A percentile compares a stretch with the other conserved stretches of the same genome.
These are phyloP conservation scores for Sisymbrium altissimum DNA, from an alignment of 345 rosid species.

Conservation along the genomic window DNA sequence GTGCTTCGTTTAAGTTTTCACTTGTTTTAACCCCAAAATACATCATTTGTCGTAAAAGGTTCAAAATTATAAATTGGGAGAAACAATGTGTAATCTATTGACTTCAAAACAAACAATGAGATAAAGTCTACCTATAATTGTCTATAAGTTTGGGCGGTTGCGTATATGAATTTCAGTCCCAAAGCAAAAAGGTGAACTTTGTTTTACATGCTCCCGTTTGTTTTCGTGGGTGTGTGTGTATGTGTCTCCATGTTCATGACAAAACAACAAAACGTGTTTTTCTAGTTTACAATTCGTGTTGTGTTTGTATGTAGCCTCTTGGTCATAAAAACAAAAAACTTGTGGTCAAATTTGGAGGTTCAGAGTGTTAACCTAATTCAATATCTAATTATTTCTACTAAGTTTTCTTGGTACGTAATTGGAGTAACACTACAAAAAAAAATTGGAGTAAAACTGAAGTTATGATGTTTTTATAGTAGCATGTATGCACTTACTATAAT, in stretches of 20 bases:
- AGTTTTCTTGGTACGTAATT: not conserved
- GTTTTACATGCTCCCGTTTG: constrained; percentile 30
- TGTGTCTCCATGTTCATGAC: constrained; percentile 1
- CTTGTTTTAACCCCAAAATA: not conserved
- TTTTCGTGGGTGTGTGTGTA: not conserved
- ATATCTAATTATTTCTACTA: not conserved
- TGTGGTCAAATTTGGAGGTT: constrained; percentile 15
- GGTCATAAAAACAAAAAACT: not conserved
- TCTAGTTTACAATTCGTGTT: constrained; percentile 13
- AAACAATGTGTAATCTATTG: constrained; percentile 14
- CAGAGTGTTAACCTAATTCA: constrained; percentile 12
- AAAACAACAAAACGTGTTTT: constrained; percentile 24
- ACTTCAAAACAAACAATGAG: not conserved
- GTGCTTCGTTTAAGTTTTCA: not conserved
- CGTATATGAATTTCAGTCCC: constrained; percentile 12
- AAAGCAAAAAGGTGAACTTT: constrained; percentile 26
- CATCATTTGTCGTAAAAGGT: not conserved
- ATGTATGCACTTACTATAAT: no score
- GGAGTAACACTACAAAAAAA: no score
- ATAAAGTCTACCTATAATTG: constrained; percentile 1
- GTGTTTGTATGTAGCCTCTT: constrained; percentile 17
- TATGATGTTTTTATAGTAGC: no score
- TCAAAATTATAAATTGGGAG: not conserved
- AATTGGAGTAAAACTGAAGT: no score
- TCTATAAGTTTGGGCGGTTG: constrained; percentile 17